These are phyloP conservation scores for Vanrija sp. DNA, from an alignment of 1,284 basidiomycete genomes.

Conservation along the genomic window DNA sequence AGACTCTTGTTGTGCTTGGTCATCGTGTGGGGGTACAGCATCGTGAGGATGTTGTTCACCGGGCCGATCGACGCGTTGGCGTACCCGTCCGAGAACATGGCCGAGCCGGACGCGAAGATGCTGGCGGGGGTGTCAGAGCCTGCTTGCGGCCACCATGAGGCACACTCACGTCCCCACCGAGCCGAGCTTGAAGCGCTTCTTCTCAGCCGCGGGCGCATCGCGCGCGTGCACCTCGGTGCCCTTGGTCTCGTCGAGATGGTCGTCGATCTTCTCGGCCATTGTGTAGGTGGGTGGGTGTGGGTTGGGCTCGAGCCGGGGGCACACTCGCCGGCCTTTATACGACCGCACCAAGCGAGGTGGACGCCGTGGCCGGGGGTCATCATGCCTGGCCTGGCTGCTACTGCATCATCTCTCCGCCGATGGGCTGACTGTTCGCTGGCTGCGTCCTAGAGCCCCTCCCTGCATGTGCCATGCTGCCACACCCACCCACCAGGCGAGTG, in stretches of 20 bases:
- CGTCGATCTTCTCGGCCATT: not conserved
- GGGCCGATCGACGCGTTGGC: conserved; percentile 68
- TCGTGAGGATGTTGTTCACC: conserved; percentile 57
- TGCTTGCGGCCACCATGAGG: too few species aligned
- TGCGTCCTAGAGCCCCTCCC: too few species aligned
- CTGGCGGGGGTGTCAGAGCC: not conserved
- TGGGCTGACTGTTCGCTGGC: too few species aligned
- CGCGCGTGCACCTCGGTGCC: not conserved
- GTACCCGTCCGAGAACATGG: conserved; percentile 80
- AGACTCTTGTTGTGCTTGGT: conserved; percentile 56
- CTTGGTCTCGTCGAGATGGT: not conserved
- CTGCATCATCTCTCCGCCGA: too few species aligned
- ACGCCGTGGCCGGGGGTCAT: too few species aligned
- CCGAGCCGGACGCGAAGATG: conserved; percentile 57
- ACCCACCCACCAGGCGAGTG: too few species aligned
- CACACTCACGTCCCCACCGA: conserved; percentile 1
- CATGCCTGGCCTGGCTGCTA: too few species aligned
- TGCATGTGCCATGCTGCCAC: too few species aligned
- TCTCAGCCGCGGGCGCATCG: not conserved
- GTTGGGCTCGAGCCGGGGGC: too few species aligned
- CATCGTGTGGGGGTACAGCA: conserved; percentile 60
- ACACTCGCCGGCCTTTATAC: too few species aligned
- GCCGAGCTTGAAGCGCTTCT: not conserved
- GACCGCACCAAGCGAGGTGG: too few species aligned
- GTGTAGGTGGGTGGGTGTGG: not conserved